Evolutionary conservation across 768 basidiomycete species (phyloP), one percentile per base, ranked within the genome.

Genomic region (Cyclocybe cylindracea): DNA sequence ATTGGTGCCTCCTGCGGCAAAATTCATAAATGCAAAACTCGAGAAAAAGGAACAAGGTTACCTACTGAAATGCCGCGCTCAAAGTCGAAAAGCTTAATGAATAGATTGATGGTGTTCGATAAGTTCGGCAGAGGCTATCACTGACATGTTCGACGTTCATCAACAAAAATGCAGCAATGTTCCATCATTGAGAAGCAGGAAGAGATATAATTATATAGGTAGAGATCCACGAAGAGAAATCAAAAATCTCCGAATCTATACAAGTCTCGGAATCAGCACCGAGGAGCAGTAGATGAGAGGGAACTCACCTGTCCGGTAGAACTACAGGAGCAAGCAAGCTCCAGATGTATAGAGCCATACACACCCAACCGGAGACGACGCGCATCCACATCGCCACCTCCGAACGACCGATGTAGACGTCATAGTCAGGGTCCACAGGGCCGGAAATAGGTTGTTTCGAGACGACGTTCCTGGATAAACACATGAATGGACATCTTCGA

Each of bases 311-410:
- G 60, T 96, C 95, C 13, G 95, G 94, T 78, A 95, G 73, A n/a
- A 96, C 45, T 37, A 91, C 86, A 0, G 95, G 95, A 7, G 92
- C 95, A 45, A 96, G 61, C 32, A 96, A 71, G 60, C 89, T 94
- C 93, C 92, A 94, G 31, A 81, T 82, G 63, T 92, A 96, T 54
- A 94, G 69, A 38, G 86, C 50, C 71, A 93, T 87, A 68, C 93
- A 98, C 19, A 96, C 80, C 96, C 96, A 99, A 57, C 91, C 91
- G 31, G 92, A 94, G 41, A 98, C 90, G 32, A 98, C 83, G 4
- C 97, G 78, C 92, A 98, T 98, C 97, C 97, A 99, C 96, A 99
- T 98, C 3, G 97, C 94, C 7, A 90, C 87, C 66, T 94, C 91
- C 4, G 93, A 95, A 35, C 94, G 85, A 13, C 97, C 97, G 43